Evolutionary conservation across 2,329 filamentous ascomycete species (phyloP), one percentile per base, ranked within the genome.

Genomic region (Aspergillus clavatus): DNA sequence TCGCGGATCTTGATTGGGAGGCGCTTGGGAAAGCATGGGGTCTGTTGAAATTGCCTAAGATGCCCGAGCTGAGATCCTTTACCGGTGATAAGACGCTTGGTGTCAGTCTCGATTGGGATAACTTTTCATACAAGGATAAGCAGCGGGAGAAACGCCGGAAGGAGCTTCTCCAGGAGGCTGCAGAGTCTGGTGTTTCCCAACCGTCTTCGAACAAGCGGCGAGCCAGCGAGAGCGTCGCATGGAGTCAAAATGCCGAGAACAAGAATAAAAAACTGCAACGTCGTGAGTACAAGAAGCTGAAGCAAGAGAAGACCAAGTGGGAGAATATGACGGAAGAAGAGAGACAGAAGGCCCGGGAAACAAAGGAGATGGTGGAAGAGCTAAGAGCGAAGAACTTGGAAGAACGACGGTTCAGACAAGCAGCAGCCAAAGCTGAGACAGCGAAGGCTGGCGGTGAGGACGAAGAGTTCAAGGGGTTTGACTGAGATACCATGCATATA

Each of bases 21-120:
- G 85, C 89, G 42, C 75, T 93, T 1, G 91, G 83, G 1, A 76
- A 81, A 43, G 86, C 85, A 0, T 98, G 91, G 88, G 93, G 88
- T 1, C 75, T 98, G 1, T 74, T 96, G 2, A 83, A 83, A 40
- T 76, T 97, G 52, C 93, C 93, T 3, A 89, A 86, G 62, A 98
- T 98, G 93, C 91, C 93, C 0, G 93, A 98, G 66, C 72, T 88
- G 42, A 85, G 83, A 58, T 79, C 75, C 0, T 91, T 86, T 74
- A 77, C 81, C 10, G 84, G 84, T 4, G 84, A 88, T 62, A 77
- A 78, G 51, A 77, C 72, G 18, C 70, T 84, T 2, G 76, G 77
- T 1, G 71, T 89, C 8, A 52, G 48, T 1, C 40, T 70, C 3
- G 80, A 89, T 62, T 83, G 86, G 77, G 76, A 83, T 35, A 73